Evolutionary conservation across 2,329 filamentous ascomycete species (phyloP).

Genomic region (Aphanoascus verrucosus): DNA sequence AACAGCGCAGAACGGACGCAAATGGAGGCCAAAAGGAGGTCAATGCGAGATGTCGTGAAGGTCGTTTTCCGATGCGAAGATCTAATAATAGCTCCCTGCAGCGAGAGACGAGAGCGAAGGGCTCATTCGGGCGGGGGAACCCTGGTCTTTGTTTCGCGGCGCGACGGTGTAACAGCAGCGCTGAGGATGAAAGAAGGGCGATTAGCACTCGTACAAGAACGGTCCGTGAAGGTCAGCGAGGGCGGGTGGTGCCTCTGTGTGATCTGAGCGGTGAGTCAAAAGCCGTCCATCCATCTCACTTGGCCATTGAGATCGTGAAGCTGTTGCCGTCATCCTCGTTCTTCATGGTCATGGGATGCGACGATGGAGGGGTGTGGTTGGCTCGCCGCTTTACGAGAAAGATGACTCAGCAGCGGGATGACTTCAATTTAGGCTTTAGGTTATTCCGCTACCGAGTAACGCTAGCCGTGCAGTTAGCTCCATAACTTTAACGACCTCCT

Average conservation of each 20-base stretch:
- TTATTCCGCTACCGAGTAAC: background rate
- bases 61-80: constrained; percentile 2
- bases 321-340: too few species aligned
- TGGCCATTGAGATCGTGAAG: too few species aligned
- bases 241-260: too few species aligned
- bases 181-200: background rate
- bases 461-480: background rate
- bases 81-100: constrained; percentile 6
- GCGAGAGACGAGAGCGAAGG: background rate
- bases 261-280: too few species aligned
- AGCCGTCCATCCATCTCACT: too few species aligned
- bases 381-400: background rate
- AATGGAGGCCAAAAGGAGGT: constrained; percentile 2
- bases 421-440: background rate
- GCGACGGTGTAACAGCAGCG: background rate
- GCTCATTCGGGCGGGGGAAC: background rate
- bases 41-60: background rate
- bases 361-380: background rate
- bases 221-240: too few species aligned
- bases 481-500: background rate
- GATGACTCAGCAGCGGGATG: background rate
- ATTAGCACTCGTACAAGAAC: too few species aligned
- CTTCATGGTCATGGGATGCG: too few species aligned
- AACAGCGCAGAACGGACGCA: background rate
- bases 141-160: background rate